Evolutionary conservation across 345 rosid genomes (phyloP).

Genomic region (Salix suchowensis): DNA sequence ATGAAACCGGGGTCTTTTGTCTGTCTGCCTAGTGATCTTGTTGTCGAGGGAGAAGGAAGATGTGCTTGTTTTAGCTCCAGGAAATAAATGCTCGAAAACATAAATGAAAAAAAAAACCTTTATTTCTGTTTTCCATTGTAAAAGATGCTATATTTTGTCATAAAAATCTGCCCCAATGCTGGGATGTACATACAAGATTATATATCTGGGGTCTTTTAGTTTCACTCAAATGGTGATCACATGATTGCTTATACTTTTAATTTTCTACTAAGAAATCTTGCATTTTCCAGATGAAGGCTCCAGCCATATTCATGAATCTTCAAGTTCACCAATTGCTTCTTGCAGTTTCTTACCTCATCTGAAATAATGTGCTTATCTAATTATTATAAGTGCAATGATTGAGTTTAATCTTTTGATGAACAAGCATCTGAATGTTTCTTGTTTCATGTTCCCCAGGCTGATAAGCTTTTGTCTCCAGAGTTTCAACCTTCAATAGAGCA

Average conservation of each 20-base stretch:
- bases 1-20: neutral
- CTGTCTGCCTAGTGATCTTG: neutral
- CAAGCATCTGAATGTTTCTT: conserved; percentile 35
- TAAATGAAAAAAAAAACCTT: neutral
- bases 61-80: neutral
- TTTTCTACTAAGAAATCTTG: neutral
- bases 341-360: neutral
- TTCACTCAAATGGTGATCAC: neutral
- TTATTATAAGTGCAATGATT: neutral
- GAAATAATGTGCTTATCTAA: neutral
- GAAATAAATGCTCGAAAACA: neutral
- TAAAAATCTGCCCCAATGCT: neutral
- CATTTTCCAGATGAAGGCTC: neutral
- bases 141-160: neutral
- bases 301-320: neutral
- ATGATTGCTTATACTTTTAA: neutral
- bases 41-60: neutral
- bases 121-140: neutral
- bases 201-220: neutral
- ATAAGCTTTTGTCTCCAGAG: conserved; percentile 95
- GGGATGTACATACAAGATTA: neutral
- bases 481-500: conserved; percentile 96
- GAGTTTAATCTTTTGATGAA: neutral
- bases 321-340: neutral
- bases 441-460: conserved; percentile 61